Evolutionary conservation across 2,329 filamentous ascomycete species (phyloP).

Genomic region (Orbilia brochopaga): DNA sequence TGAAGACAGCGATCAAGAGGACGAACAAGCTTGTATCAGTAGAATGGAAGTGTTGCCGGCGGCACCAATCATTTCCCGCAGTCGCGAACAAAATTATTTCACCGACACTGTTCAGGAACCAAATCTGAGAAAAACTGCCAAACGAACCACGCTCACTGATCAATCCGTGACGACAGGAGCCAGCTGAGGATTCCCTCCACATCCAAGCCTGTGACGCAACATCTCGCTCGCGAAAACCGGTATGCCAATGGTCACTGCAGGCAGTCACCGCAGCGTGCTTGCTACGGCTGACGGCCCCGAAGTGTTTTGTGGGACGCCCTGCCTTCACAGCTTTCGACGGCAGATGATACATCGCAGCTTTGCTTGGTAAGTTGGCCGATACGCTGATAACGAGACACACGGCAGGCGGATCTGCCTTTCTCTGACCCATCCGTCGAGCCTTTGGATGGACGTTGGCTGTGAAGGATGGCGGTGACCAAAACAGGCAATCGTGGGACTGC

Average conservation of each 20-base stretch:
- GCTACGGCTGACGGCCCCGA: conserved; percentile 15
- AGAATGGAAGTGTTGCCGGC: neutral
- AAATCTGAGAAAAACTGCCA: conserved; percentile 25
- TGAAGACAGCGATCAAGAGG: too few species aligned
- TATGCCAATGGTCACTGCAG: conserved; percentile 7
- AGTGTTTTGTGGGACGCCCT: conserved; percentile 3
- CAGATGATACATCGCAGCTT: conserved; percentile 5
- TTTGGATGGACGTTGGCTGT: neutral
- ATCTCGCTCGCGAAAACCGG: conserved; percentile 11
- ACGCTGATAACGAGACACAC: conserved; percentile 26
- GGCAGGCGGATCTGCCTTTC: conserved; percentile 39
- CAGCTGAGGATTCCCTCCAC: conserved; percentile 20
- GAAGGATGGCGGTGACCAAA: conserved; percentile 46
- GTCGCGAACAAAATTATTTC: neutral
- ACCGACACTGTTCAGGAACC: conserved; percentile 27
- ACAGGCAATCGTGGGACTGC: conserved; percentile 25
- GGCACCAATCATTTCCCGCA: neutral
- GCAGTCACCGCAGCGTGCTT: conserved; percentile 17
- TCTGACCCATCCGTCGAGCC: conserved; percentile 9
- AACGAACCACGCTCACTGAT: conserved; percentile 13
- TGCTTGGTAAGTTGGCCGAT: conserved; percentile 14
- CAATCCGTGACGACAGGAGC: conserved; percentile 17
- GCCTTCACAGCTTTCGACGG: neutral
- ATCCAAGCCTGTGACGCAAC: conserved; percentile 32
- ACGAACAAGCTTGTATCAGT: too few species aligned